Conservation (phyloP, 1,284 basidiomycete genomes). For the Leccinum pachyderme region DNA sequence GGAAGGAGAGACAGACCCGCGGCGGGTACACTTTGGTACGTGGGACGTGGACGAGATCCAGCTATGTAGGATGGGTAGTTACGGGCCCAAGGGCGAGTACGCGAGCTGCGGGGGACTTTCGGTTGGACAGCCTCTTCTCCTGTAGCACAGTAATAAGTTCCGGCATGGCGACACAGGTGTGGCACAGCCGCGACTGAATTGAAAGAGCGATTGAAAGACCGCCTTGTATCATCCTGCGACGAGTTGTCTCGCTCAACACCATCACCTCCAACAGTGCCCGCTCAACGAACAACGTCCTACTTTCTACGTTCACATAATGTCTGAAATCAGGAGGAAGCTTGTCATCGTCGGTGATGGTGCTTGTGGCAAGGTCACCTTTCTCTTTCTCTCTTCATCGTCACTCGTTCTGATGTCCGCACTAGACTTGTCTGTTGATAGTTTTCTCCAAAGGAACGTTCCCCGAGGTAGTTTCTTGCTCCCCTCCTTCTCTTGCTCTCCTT, state of each 20-base stretch:
- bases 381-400: not conserved
- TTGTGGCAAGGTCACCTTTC: constrained; percentile 65
- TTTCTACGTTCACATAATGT: constrained; percentile 45
- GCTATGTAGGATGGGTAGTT: constrained; percentile 37
- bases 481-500: not conserved
- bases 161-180: constrained; percentile 33
- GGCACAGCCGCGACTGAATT: constrained; percentile 29
- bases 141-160: constrained; percentile 7
- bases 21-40: constrained; percentile 26
- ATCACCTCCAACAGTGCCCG: constrained; percentile 37
- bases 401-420: constrained; percentile 23
- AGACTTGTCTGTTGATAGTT: constrained; percentile 83
- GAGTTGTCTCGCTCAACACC: constrained; percentile 39
- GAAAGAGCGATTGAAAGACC: constrained; percentile 37
- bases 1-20: constrained; percentile 4
- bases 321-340: constrained; percentile 75
- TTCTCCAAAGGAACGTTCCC: constrained; percentile 93
- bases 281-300: constrained; percentile 30
- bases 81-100: constrained; percentile 33
- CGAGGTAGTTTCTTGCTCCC: constrained; percentile 52
- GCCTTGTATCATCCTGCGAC: constrained; percentile 37
- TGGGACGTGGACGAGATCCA: constrained; percentile 35
- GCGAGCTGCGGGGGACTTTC: constrained; percentile 30
- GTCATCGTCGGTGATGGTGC: constrained; percentile 83
- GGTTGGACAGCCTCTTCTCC: constrained; percentile 9